Evolutionary conservation across 805 yeast species (phyloP).

Genomic region (Candida suzukii): DNA sequence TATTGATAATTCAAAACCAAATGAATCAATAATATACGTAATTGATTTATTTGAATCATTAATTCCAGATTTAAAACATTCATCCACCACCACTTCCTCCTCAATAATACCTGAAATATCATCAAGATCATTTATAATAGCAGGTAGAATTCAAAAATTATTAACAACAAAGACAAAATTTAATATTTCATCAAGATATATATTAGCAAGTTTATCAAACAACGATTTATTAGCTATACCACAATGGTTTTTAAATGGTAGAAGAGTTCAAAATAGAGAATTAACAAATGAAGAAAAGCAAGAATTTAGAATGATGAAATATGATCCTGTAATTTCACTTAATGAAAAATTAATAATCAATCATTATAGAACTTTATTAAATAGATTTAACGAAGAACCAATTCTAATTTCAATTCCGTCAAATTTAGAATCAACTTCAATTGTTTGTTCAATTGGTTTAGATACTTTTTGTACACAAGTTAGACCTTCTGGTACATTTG

Average conservation of each 20-base stretch:
- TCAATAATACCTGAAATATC: slow-evolving; percentile 39
- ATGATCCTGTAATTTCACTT: slow-evolving; percentile 53
- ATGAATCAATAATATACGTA: slow-evolving; percentile 54
- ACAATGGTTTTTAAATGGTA: slow-evolving; percentile 56
- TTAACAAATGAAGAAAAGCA: slow-evolving; percentile 44
- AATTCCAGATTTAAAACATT: slow-evolving; percentile 38
- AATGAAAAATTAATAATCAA: slow-evolving; percentile 44
- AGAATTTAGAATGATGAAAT: slow-evolving; percentile 55
- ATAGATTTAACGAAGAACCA: slow-evolving; percentile 10
- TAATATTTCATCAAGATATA: slow-evolving; percentile 62
- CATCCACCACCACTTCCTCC: slow-evolving; percentile 10
- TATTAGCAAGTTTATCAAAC: slow-evolving; percentile 48
- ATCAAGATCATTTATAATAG: slow-evolving; percentile 53
- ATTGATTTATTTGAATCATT: slow-evolving; percentile 74
- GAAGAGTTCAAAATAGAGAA: slow-evolving; percentile 54
- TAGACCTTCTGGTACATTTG: slow-evolving; percentile 81
- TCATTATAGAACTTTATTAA: slow-evolving; percentile 39
- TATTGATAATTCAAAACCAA: slow-evolving; percentile 38
- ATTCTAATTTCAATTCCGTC: slow-evolving; percentile 47
- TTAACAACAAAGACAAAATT: slow-evolving; percentile 50
- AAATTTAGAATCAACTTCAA: slow-evolving; percentile 72
- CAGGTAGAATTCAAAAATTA: slow-evolving; percentile 46
- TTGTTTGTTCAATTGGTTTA: slow-evolving; percentile 58
- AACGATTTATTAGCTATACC: slow-evolving; percentile 71
- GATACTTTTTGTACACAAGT: slow-evolving; percentile 74